Conservation (phyloP, 2,329 filamentous ascomycete genomes). For the Truncatella angustata region DNA sequence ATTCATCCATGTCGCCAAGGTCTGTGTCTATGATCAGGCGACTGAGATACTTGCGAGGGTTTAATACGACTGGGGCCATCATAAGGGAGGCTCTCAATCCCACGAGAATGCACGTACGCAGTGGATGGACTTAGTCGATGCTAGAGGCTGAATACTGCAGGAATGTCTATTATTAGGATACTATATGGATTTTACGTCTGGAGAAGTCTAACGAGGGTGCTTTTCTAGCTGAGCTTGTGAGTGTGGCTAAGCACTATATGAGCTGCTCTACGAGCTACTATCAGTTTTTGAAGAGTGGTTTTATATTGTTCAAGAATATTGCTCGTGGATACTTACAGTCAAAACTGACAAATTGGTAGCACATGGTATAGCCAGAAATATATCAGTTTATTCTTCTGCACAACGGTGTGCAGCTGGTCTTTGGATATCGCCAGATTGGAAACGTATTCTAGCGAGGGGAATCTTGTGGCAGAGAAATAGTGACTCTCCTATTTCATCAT, state of each 20-base stretch:
- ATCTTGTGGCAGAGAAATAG: slow-evolving; percentile 3
- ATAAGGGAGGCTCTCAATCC: neutral
- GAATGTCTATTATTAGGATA: slow-evolving; percentile 1
- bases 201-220: slow-evolving; percentile 11
- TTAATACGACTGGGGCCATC: slow-evolving; percentile 11
- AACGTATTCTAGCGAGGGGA: neutral
- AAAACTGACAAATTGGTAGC: neutral
- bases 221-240: slow-evolving; percentile 2
- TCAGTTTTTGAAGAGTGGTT: neutral
- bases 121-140: slow-evolving; percentile 5
- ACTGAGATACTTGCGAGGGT: no score
- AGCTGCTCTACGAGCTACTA: neutral
- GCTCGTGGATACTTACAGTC: neutral
- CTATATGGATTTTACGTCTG: slow-evolving; percentile 7
- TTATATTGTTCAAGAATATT: neutral
- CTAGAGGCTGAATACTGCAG: slow-evolving; percentile 8
- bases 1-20: no score
- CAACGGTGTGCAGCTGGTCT: slow-evolving; percentile 4
- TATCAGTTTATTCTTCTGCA: neutral
- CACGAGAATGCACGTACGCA: neutral
- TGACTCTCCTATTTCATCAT: neutral
- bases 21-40: no score
- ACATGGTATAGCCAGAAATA: neutral
- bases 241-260: slow-evolving; percentile 4
- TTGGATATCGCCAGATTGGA: neutral